These are phyloP conservation scores for Thelonectria discophora DNA, from an alignment of 2,329 filamentous ascomycete genomes.

Conservation along the genomic window DNA sequence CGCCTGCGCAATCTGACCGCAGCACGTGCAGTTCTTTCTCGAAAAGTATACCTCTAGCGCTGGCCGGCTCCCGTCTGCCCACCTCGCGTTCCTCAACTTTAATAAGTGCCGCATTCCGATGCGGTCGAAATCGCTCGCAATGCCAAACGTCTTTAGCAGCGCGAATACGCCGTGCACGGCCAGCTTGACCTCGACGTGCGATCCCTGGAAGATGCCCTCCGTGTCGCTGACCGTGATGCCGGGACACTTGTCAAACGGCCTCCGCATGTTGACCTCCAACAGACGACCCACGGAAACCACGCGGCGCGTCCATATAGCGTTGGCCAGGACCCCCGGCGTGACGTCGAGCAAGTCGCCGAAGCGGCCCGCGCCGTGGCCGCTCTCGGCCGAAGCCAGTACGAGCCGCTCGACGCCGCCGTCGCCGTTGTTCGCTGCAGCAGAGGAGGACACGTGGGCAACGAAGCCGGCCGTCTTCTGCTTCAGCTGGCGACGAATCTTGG, in stretches of 20 bases:
- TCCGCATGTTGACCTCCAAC: conserved; percentile 43
- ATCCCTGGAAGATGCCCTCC: conserved; percentile 44
- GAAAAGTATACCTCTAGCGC: conserved; percentile 49
- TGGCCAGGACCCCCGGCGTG: conserved; percentile 38
- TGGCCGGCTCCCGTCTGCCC: conserved; percentile 42
- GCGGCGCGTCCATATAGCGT: conserved; percentile 44
- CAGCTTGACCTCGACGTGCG: conserved; percentile 54
- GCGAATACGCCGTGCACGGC: conserved; percentile 46
- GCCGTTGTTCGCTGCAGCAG: too few species aligned
- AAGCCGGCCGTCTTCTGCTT: conserved; percentile 47
- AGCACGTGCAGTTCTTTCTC: conserved; percentile 44
- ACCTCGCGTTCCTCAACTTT: conserved; percentile 34
- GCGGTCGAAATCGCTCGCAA: conserved; percentile 35
- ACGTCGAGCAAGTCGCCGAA: conserved; percentile 44
- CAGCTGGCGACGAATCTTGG: conserved; percentile 27
- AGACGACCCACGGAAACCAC: conserved; percentile 43
- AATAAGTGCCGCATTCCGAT: conserved; percentile 36
- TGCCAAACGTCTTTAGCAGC: conserved; percentile 40
- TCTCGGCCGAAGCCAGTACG: conserved; percentile 47
- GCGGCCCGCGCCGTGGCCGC: conserved; percentile 44
- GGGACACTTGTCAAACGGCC: conserved; percentile 42
- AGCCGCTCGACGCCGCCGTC: conserved; percentile 34
- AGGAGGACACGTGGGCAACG: conserved; percentile 35
- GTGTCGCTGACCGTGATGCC: not conserved
- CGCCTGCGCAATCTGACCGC: conserved; percentile 37